phyloP scores from a whole-genome alignment of 2,329 filamentous ascomycete genomes.

The Aureobasidium namibiae region DNA sequence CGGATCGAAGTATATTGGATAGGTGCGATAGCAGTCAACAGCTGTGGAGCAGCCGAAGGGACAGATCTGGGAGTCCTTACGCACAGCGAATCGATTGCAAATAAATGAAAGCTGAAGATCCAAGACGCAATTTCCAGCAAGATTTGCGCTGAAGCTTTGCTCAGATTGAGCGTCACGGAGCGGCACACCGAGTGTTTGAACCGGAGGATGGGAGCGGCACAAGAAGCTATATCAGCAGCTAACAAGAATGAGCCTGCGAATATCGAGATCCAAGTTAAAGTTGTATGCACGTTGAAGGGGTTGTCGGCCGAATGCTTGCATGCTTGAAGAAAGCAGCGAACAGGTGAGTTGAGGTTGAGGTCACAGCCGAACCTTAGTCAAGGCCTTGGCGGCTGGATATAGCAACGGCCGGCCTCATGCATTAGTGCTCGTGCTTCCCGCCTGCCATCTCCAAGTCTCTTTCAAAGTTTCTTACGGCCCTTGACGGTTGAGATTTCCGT shows the following conservation, averaged over 20 bases:
- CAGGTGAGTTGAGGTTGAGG: conserved; percentile 10
- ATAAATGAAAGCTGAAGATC: conserved; percentile 8
- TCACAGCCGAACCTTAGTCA: conserved; percentile 8
- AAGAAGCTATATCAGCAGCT: background rate
- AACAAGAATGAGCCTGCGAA: background rate
- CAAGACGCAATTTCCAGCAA: conserved; percentile 2
- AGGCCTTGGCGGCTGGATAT: background rate
- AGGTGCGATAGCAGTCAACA: background rate
- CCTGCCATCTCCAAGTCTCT: background rate
- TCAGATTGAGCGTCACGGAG: background rate
- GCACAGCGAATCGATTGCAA: background rate
- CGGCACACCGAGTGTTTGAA: background rate
- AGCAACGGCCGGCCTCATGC: background rate
- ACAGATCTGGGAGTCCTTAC: background rate
- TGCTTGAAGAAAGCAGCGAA: background rate
- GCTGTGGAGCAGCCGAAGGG: background rate
- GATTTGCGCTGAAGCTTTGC: background rate
- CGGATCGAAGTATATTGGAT: background rate
- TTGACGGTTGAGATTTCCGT: background rate
- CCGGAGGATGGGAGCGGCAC: background rate
- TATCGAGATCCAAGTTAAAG: background rate
- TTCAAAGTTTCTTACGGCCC: background rate
- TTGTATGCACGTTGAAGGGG: conserved; percentile 12
- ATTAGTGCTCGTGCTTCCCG: background rate
- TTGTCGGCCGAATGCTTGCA: background rate